Evolutionary conservation across 129 eudicot genomes (phyloP), one percentile per base, ranked within the genome.

Genomic region (Saussurea involucrata): DNA sequence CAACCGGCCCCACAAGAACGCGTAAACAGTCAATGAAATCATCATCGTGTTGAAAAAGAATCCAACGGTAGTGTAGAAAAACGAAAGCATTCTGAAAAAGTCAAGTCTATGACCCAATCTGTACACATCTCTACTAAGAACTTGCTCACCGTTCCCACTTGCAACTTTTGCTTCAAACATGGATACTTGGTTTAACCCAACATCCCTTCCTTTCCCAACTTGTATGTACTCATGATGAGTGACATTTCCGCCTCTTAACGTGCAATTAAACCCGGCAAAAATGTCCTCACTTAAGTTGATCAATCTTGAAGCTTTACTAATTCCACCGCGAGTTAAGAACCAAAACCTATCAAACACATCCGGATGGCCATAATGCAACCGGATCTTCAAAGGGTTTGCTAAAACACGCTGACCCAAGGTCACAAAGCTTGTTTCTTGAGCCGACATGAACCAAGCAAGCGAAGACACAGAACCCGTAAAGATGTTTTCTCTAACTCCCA

Each of bases 121-220:
- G 76, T 94, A 94, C 34, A 94, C 93, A 46, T 94, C 98, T 87
- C 98, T 66, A 76, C 98, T 94, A n/a, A 94, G 90, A 40, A 90
- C 92, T 80, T 94, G 98, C 82, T 94, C 98, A 25, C 98, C 98
- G 29, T 94, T 94, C 22, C 98, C 98, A 37, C 98, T 91, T 40
- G 98, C 90, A 60, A 94, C 98, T 73, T 94, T 94, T 11, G 98
- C 98, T 85, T 94, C 98, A 70, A 94, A 94, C 98, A 94, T 94
- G 5, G 98, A 86, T 55, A 94, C 85, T 77, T 94, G 98, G 71
- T 94, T 94, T 76, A 94, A 76, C 55, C 98, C 98, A 8, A 94
- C 98, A 81, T 94, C 98, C 74, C 98, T 86, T 69, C 98, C 98
- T 82, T 94, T 94, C 29, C 98, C 97, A 6, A 94, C 97, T 77